phyloP scores from a whole-genome alignment of 108 stramenopile species.

The Fragilariopsis cylindrus region DNA sequence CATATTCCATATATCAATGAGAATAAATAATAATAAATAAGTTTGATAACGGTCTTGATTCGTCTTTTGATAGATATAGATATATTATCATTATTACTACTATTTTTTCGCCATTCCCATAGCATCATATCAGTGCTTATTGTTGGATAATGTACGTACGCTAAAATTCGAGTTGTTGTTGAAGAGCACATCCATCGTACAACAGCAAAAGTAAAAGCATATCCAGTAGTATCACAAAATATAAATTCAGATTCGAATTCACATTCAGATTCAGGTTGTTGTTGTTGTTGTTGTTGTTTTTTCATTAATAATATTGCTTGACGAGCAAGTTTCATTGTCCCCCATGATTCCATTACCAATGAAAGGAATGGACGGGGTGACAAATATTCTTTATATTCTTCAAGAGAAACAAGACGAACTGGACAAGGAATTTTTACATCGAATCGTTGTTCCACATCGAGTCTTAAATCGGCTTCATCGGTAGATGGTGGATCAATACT shows the following conservation, averaged over 20 bases:
- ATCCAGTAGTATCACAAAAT: slow-evolving; percentile 95
- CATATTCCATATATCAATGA: slow-evolving; percentile 76
- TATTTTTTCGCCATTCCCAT: slow-evolving; percentile 52
- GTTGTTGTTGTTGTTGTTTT: not conserved
- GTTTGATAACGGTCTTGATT: slow-evolving; percentile 69
- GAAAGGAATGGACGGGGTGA: slow-evolving; percentile 59
- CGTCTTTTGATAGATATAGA: slow-evolving; percentile 56
- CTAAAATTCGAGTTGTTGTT: slow-evolving; percentile 60
- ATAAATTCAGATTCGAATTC: slow-evolving; percentile 27
- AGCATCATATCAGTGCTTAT: slow-evolving; percentile 98
- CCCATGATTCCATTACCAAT: slow-evolving; percentile 86
- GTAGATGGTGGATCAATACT: slow-evolving; percentile 73
- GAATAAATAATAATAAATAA: slow-evolving; percentile 89
- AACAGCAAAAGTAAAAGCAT: slow-evolving; percentile 91
- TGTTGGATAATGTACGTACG: slow-evolving; percentile 99
- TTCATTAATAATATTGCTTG: slow-evolving; percentile 45
- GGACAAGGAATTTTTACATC: slow-evolving; percentile 33
- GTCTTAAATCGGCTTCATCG: slow-evolving; percentile 25
- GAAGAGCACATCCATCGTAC: slow-evolving; percentile 54
- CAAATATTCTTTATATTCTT: slow-evolving; percentile 30
- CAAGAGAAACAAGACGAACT: slow-evolving; percentile 28
- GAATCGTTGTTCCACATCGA: slow-evolving; percentile 37
- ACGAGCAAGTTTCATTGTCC: slow-evolving; percentile 78
- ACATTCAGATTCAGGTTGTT: slow-evolving; percentile 52
- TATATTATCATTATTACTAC: slow-evolving; percentile 14